A percentile compares a stretch with the other conserved stretches of the same genome.
Conservation (phyloP, 768 basidiomycete species). For the Cystofilobasidium bisporidii region DNA sequence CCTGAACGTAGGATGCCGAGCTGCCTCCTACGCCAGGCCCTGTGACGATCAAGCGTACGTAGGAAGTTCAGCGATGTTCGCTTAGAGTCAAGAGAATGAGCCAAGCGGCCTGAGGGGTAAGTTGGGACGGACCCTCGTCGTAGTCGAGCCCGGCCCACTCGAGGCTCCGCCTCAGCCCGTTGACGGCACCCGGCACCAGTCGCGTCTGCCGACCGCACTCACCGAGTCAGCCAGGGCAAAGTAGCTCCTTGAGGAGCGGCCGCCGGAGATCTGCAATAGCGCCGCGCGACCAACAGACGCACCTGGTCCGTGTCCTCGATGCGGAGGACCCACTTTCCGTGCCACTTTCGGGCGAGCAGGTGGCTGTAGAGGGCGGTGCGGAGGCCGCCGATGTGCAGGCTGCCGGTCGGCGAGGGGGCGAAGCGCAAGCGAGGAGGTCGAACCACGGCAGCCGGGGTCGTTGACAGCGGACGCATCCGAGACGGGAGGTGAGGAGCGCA, state of each 20-base stretch:
- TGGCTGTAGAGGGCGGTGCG: slow-evolving; percentile 91
- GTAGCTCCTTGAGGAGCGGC: too few relatives aligned
- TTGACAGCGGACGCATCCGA: too few relatives aligned
- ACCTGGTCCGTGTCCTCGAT: slow-evolving; percentile 95
- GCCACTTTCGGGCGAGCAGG: slow-evolving; percentile 65
- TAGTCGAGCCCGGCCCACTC: slow-evolving; percentile 86
- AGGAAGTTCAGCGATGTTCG: too few relatives aligned
- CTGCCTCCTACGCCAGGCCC: slow-evolving; percentile 69
- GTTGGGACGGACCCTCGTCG: slow-evolving; percentile 61
- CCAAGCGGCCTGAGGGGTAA: too few relatives aligned
- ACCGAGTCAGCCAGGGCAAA: neutral
- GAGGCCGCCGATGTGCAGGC: slow-evolving; percentile 86
- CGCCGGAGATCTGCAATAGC: neutral
- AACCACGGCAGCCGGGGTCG: neutral
- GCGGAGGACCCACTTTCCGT: slow-evolving; percentile 81
- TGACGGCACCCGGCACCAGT: slow-evolving; percentile 71
- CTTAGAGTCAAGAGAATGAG: too few relatives aligned
- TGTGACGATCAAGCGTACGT: slow-evolving; percentile 35
- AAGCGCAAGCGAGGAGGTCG: slow-evolving; percentile 58
- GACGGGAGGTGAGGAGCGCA: too few relatives aligned
- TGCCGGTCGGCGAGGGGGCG: slow-evolving; percentile 93
- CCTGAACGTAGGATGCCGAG: slow-evolving; percentile 80
- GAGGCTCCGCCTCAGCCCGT: slow-evolving; percentile 63
- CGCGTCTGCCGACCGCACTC: slow-evolving; percentile 51
- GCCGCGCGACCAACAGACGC: neutral